Evolutionary conservation across 108 stramenopile genomes (phyloP), one percentile per base, ranked within the genome.

Genomic region (Fragilariopsis cylindrus): DNA sequence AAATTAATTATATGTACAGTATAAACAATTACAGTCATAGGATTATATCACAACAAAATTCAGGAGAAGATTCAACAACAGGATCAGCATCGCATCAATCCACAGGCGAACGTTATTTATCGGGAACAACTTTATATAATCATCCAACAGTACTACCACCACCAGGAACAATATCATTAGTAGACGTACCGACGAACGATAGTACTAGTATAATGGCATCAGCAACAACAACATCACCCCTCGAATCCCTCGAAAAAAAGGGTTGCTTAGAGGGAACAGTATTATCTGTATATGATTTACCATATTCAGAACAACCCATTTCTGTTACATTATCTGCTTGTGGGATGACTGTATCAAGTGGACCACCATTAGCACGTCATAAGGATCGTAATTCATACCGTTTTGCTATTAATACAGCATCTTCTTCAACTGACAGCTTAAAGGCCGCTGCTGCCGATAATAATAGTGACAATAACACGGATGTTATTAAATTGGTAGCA

Each of bases 301-400:
- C 89, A 16, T 64, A 52, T 53, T 30, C 76, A n/a, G 85, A 84
- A 45, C 82, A 77, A 3, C 89, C 89, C 43, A 72, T 63, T 3
- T 67, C 80, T 48, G 85, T 89, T 16, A 78, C 78, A 11, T 69
- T 88, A 60, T 67, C 71, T 30, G 75, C 77, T 50, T 46, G 60
- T 12, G 45, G 57, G 9, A 39, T 62, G 19, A 48, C 55, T 15
- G 75, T 86, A 7, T 69, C 66, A 49, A 90, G 89, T 5, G 93
- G 91, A 45, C 88, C 93, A 57, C 93, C 93, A n/a, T 58, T 80
- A 48, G 84, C 88, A 4, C 77, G 87, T 44, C 89, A 92, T 72
- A 80, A 80, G 11, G 87, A 88, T 78, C 87, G 88, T 12, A 94
- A 94, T 57, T 82, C 88, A 0, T 94, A 88, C 72, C 88, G 88